Evolutionary conservation across 148 eudicot species (phyloP).

Genomic region (Rhododendron ovatum): DNA sequence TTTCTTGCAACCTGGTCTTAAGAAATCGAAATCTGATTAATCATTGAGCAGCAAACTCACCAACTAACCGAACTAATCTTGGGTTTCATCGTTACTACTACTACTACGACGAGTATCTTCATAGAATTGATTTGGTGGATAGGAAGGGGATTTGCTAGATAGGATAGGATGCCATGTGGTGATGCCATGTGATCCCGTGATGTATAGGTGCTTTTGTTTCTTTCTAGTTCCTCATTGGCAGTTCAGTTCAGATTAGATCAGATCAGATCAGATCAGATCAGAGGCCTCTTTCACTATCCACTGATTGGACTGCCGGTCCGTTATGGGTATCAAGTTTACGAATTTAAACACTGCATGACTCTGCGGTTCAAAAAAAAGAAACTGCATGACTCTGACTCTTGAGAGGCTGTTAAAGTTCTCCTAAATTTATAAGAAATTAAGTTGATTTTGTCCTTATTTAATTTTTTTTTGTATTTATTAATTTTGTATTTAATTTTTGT

Average conservation of each 20-base stretch:
- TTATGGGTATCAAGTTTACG: background rate
- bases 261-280: background rate
- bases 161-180: background rate
- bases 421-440: no score
- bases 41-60: no score
- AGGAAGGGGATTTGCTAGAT: background rate
- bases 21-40: no score
- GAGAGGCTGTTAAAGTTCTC: background rate
- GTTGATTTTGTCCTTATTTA: no score
- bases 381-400: background rate
- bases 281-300: background rate
- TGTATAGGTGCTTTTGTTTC: background rate
- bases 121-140: background rate
- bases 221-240: background rate
- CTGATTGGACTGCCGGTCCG: background rate
- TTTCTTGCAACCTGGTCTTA: no score
- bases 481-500: no score
- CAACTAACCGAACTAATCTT: no score
- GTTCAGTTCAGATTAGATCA: no score
- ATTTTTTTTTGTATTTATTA: no score
- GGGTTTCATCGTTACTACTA: background rate
- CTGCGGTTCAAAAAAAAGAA: no score
- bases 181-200: background rate
- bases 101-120: background rate
- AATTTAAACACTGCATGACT: background rate